Percentiles rank a stretch among this genome's conserved stretches.
Conservation (phyloP, 495 filamentous ascomycete species). For the Choiromyces venosus region DNA sequence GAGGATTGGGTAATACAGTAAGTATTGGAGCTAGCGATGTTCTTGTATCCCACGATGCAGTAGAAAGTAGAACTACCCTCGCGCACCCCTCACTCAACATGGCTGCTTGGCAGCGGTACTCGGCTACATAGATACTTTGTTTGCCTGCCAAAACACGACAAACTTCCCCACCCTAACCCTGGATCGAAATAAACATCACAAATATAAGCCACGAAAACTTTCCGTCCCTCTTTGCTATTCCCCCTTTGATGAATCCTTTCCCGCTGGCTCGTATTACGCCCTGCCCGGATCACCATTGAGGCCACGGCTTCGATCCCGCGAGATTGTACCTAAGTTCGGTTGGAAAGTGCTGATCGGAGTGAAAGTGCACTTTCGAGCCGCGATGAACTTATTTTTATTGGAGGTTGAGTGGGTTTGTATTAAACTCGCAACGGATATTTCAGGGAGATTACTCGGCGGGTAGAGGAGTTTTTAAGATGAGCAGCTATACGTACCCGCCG, state of each 20-base stretch:
- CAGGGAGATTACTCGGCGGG: neutral
- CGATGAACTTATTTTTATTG: neutral
- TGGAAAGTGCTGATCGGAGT: neutral
- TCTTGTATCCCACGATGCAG: neutral
- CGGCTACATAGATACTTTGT: neutral
- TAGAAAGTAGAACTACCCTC: neutral
- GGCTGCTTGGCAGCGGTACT: neutral
- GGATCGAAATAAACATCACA: neutral
- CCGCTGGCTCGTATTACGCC: neutral
- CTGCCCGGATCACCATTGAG: neutral
- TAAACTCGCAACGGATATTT: neutral
- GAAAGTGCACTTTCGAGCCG: neutral
- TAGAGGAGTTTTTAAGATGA: neutral
- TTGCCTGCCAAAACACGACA: neutral
- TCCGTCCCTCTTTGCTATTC: neutral
- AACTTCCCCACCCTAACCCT: neutral
- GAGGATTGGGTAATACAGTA: neutral
- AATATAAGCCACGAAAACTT: neutral
- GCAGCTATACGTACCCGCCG: neutral
- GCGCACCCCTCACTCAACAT: neutral
- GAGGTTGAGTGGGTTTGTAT: neutral
- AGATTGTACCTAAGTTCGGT: neutral
- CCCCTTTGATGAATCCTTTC: neutral
- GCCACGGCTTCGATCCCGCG: neutral
- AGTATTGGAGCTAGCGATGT: neutral